Percentiles rank a stretch among this genome's conserved stretches.
phyloP scores from a whole-genome alignment of 2,329 filamentous ascomycete genomes.

The Dendrostoma leiphaemia region DNA sequence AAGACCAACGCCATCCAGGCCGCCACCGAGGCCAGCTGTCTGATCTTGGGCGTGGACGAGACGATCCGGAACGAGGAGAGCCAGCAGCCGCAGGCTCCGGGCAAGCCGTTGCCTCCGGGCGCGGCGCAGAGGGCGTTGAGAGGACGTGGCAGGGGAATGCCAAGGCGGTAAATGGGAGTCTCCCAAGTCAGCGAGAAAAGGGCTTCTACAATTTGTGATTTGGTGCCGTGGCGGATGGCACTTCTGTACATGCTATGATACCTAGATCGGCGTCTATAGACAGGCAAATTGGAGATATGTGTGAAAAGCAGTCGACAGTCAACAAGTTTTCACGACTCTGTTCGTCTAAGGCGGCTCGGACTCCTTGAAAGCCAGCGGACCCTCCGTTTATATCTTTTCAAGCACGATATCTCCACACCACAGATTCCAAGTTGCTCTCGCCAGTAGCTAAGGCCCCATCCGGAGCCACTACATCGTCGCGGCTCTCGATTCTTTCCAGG shows the following conservation, averaged over 20 bases:
- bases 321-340: too few species aligned
- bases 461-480: too few species aligned
- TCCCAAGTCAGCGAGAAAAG: not conserved
- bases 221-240: not conserved
- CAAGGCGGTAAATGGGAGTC: constrained; percentile 68
- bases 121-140: constrained; percentile 87
- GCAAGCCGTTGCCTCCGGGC: constrained; percentile 70
- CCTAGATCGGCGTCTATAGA: constrained; percentile 19
- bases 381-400: too few species aligned
- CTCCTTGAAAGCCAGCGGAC: too few species aligned
- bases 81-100: constrained; percentile 75
- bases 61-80: constrained; percentile 99
- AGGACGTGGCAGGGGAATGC: constrained; percentile 85
- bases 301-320: too few species aligned
- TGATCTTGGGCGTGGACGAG: constrained; percentile 96
- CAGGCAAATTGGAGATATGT: constrained; percentile 5
- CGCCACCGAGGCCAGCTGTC: constrained; percentile 88
- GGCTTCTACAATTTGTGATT: not conserved
- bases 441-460: too few species aligned
- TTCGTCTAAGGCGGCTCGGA: too few species aligned
- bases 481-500: too few species aligned
- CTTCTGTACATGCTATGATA: constrained; percentile 19
- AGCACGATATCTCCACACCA: too few species aligned
- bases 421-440: too few species aligned
- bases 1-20: constrained; percentile 98